Evolutionary conservation across 495 filamentous ascomycete genomes (phyloP).

Genomic region (Hyphodiscus hymeniophilus): DNA sequence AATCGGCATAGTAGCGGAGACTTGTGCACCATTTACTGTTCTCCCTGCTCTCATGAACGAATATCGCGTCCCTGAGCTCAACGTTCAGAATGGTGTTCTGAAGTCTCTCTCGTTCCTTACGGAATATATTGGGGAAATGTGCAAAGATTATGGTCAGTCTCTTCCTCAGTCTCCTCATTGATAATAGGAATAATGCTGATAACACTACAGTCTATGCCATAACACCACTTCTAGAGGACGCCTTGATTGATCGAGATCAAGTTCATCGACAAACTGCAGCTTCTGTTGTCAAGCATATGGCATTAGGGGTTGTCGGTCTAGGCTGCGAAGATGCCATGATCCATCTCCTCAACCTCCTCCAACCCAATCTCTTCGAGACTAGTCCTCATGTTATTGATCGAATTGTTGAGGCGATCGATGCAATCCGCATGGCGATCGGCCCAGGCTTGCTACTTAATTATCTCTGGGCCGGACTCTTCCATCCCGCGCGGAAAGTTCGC

Average conservation of each 20-base stretch:
- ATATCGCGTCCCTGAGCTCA: slow-evolving; percentile 95
- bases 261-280: slow-evolving; percentile 97
- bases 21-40: slow-evolving; percentile 97
- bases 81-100: slow-evolving; percentile 97
- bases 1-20: slow-evolving; percentile 99
- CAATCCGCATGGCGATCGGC: slow-evolving; percentile 89
- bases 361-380: slow-evolving; percentile 97
- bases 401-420: slow-evolving; percentile 93
- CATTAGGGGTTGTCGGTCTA: slow-evolving; percentile 88
- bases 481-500: slow-evolving; percentile 89
- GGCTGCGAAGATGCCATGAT: slow-evolving; percentile 99
- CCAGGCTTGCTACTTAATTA: slow-evolving; percentile 93
- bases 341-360: slow-evolving; percentile 91
- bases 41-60: slow-evolving; percentile 99
- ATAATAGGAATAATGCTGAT: no score
- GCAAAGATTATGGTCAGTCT: slow-evolving; percentile 68
- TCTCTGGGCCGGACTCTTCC: slow-evolving; percentile 94
- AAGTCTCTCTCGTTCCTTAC: slow-evolving; percentile 97
- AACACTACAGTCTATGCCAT: slow-evolving; percentile 75
- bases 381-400: slow-evolving; percentile 97
- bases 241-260: slow-evolving; percentile 95
- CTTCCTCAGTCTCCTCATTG: no score
- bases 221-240: slow-evolving; percentile 94
- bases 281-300: slow-evolving; percentile 93
- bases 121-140: slow-evolving; percentile 99